Evolutionary conservation across 352 stramenopile species (phyloP).

Genomic region (Thalassiosira delicatula): DNA sequence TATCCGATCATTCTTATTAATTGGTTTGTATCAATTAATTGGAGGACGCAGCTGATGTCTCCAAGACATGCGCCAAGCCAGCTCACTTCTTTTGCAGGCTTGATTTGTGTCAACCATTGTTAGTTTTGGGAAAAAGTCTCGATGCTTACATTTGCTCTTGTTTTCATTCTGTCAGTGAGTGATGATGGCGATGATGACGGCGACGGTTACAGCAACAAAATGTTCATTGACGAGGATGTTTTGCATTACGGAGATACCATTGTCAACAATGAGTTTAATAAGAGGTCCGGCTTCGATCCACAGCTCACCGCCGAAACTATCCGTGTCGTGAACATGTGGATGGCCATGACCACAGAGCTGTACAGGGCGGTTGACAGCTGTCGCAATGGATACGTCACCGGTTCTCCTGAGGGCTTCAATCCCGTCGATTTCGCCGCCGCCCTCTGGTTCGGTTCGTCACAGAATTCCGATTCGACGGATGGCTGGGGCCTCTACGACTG

Average conservation of each 20-base stretch:
- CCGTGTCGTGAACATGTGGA: slow-evolving; percentile 77
- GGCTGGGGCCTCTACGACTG: slow-evolving; percentile 49
- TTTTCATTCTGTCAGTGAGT: no score
- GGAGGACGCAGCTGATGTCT: no score
- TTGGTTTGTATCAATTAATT: no score
- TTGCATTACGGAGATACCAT: slow-evolving; percentile 78
- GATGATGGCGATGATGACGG: slow-evolving; percentile 50
- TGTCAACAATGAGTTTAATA: slow-evolving; percentile 77
- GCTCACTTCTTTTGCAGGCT: no score
- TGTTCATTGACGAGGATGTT: slow-evolving; percentile 72
- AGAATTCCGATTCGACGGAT: slow-evolving; percentile 35
- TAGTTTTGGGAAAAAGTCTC: no score
- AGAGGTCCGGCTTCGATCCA: slow-evolving; percentile 47
- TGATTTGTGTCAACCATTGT: no score
- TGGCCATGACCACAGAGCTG: slow-evolving; percentile 69
- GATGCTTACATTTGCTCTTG: no score
- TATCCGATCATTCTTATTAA: no score
- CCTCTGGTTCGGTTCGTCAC: slow-evolving; percentile 71
- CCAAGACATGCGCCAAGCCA: no score
- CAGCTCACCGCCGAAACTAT: slow-evolving; percentile 74
- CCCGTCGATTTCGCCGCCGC: slow-evolving; percentile 74
- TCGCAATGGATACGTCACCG: slow-evolving; percentile 33
- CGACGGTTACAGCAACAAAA: slow-evolving; percentile 64
- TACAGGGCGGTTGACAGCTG: slow-evolving; percentile 68
- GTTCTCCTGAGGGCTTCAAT: slow-evolving; percentile 37